phyloP scores from a whole-genome alignment of 441 rosid genomes.

The Croton setiger region DNA sequence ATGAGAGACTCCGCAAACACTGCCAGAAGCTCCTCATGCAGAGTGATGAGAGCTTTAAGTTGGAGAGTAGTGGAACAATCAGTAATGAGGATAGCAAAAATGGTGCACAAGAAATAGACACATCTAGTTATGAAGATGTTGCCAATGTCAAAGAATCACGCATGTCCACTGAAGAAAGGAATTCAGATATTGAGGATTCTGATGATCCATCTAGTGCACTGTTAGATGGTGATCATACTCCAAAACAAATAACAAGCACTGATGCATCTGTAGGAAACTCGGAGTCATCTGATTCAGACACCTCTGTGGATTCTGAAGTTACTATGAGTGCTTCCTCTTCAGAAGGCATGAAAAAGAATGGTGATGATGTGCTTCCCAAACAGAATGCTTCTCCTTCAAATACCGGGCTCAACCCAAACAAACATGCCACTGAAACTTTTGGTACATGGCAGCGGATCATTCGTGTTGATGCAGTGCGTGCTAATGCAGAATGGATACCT shows the following conservation, averaged over 20 bases:
- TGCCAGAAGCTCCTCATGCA: slow-evolving; percentile 47
- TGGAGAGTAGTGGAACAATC: slow-evolving; percentile 29
- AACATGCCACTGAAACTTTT: slow-evolving; percentile 50
- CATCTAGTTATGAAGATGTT: slow-evolving; percentile 62
- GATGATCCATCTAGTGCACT: slow-evolving; percentile 52
- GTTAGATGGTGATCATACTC: slow-evolving; percentile 42
- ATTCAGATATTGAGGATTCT: slow-evolving; percentile 40
- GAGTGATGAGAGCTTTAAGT: slow-evolving; percentile 33
- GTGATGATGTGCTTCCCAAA: slow-evolving; percentile 26
- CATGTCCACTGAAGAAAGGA: slow-evolving; percentile 38
- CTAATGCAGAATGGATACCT: slow-evolving; percentile 75
- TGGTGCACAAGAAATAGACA: slow-evolving; percentile 40
- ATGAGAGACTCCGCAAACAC: slow-evolving; percentile 68
- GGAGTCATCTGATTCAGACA: slow-evolving; percentile 66
- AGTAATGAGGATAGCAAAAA: slow-evolving; percentile 32
- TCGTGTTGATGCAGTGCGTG: slow-evolving; percentile 88
- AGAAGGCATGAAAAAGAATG: slow-evolving; percentile 42
- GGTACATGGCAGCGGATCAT: slow-evolving; percentile 88
- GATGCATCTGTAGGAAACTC: slow-evolving; percentile 50
- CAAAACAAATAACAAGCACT: slow-evolving; percentile 37
- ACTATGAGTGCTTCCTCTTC: slow-evolving; percentile 44
- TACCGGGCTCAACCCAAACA: slow-evolving; percentile 30
- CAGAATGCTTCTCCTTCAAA: slow-evolving; percentile 32
- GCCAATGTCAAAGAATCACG: slow-evolving; percentile 49
- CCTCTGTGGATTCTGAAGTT: slow-evolving; percentile 55